Percentiles rank a stretch among this genome's conserved stretches.
These are phyloP conservation scores for Kwoniella heveanensis DNA, from an alignment of 768 basidiomycete genomes.

Conservation along the genomic window DNA sequence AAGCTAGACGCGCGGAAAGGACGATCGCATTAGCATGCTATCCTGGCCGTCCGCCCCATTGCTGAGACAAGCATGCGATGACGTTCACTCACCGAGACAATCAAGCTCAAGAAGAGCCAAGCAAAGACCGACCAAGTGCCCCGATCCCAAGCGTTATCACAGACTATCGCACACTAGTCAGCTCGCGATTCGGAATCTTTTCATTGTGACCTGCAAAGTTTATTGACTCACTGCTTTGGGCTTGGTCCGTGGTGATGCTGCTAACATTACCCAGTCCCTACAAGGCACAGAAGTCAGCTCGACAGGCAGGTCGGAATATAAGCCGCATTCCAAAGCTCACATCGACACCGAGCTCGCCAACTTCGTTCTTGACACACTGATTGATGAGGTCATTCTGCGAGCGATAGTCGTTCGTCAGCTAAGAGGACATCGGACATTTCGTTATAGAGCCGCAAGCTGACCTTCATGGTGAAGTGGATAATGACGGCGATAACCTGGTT, in stretches of 20 bases:
- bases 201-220: neutral
- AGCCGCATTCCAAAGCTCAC: too few species aligned
- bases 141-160: constrained; percentile 64
- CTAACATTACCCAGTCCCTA: constrained; percentile 21
- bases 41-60: neutral
- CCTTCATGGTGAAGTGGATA: constrained; percentile 44
- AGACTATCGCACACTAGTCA: constrained; percentile 61
- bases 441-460: constrained; percentile 9
- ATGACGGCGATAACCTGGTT: constrained; percentile 37
- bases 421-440: neutral
- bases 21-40: constrained; percentile 52
- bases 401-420: neutral
- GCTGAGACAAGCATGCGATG: constrained; percentile 34
- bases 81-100: constrained; percentile 59
- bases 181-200: neutral
- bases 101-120: constrained; percentile 63
- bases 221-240: constrained; percentile 20
- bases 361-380: constrained; percentile 39
- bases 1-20: constrained; percentile 26
- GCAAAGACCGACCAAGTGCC: constrained; percentile 72
- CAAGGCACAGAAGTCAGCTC: neutral
- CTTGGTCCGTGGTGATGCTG: constrained; percentile 27
- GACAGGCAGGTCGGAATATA: neutral
- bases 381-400: constrained; percentile 37
- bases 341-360: constrained; percentile 15